Base-by-base conservation (phyloP, 768 basidiomycete species). In the Xerocomellus amylosporus region DNA sequence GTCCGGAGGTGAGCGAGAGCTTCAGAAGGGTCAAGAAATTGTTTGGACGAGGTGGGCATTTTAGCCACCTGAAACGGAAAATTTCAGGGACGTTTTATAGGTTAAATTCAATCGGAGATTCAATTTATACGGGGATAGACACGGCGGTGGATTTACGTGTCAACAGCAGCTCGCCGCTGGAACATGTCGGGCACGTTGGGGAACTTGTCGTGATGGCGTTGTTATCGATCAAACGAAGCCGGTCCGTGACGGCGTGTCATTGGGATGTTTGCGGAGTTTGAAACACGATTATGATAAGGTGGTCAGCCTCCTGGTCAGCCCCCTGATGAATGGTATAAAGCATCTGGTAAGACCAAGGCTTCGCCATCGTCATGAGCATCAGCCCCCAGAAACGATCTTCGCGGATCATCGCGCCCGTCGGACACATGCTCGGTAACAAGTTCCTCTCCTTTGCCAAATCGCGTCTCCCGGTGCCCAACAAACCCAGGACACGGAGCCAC, bases 1-100 rank as follows among this genome's bases (percentile, higher is more conserved):
- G 79, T 71, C 62, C 80, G 76, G 66, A 99, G 87, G 64, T 86
- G 80, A 38, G 86, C 81, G 53, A 96, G 64, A 46, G 96, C 97
- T 57, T 79, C 72, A 45, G 84, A 75, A 40, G 92, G 79, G 67
- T 86, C 79, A 68, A 94, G 86, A 67, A 78, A 75, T 53, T 65
- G 55, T 54, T 68, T 63, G 40, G 67, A 67, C 58, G 58, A 36
- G 54, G 60, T 12, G 61, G 70, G 70, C 71, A 73, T 70, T 60
- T 72, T 71, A 70, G 70, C 70, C 66, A 61, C 46, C 7, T 49
- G 14, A 24, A 55, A 54, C 15, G 19, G 0, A 56, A 53, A 55
- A 24, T 22, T 42, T 41, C 9, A 1, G 24, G 5, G 5, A 3
- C 6, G 0, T 50, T 19, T 58, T 57, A 62, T 65, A 55, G 0